These are phyloP conservation scores for Dryadomyces sulphureus DNA, from an alignment of 2,329 filamentous ascomycete species.

Conservation along the genomic window DNA sequence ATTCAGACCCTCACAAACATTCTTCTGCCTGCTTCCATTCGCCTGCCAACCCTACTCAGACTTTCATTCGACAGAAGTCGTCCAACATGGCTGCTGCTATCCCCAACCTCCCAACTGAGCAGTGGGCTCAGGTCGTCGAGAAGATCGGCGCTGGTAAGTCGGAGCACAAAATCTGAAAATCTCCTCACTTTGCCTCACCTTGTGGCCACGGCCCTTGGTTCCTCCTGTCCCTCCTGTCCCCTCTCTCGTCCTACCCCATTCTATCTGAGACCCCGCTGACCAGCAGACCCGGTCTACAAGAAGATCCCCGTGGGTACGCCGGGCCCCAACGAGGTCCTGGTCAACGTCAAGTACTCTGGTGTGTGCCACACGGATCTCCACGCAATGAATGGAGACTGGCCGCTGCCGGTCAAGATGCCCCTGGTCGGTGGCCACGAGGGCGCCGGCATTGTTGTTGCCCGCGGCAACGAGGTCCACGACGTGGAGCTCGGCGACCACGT, in stretches of 20 bases:
- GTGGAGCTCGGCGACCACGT: conserved; percentile 71
- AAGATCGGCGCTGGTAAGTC: conserved; percentile 56
- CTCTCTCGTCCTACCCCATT: background rate
- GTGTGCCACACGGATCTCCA: conserved; percentile 18
- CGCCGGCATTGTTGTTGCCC: conserved; percentile 75
- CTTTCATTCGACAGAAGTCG: background rate
- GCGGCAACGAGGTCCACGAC: conserved; percentile 57
- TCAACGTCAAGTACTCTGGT: conserved; percentile 20
- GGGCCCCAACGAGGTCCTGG: conserved; percentile 14
- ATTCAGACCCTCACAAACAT: background rate
- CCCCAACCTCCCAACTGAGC: conserved; percentile 55
- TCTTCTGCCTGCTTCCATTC: background rate
- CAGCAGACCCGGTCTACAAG: conserved; percentile 42
- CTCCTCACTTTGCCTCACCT: background rate
- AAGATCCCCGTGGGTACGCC: conserved; percentile 67
- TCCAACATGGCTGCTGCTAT: conserved; percentile 24
- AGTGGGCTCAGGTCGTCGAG: conserved; percentile 88
- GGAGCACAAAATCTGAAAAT: too few species aligned
- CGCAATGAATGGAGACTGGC: conserved; percentile 14
- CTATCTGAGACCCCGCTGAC: background rate
- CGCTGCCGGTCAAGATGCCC: conserved; percentile 16
- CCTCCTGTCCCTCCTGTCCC: background rate
- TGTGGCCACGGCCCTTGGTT: background rate
- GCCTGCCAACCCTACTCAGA: background rate
- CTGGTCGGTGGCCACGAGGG: conserved; percentile 51